phyloP scores from a whole-genome alignment of 23 red algal species.

The Chondrus crispus region DNA sequence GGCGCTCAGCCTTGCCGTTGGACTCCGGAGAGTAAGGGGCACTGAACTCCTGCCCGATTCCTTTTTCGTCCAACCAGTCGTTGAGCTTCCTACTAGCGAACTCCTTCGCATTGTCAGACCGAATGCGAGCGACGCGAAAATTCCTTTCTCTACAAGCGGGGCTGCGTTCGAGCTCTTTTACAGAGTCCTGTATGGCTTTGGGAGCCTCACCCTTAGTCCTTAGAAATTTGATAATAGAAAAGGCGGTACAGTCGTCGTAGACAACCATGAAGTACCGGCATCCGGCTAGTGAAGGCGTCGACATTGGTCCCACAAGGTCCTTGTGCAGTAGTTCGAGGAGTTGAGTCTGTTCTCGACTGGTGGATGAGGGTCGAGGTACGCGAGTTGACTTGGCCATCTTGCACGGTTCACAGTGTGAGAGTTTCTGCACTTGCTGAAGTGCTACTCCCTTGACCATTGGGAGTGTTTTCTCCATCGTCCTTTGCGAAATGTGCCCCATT shows the following conservation, averaged over 20 bases:
- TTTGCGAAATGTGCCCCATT: not conserved
- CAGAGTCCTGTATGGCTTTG: not conserved
- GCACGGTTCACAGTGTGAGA: not conserved
- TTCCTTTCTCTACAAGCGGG: not conserved
- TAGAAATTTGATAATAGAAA: not conserved
- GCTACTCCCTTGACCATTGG: not conserved
- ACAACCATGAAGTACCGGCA: not conserved
- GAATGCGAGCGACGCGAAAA: not conserved
- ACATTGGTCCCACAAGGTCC: not conserved
- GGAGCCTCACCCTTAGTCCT: not conserved
- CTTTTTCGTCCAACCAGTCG: not conserved
- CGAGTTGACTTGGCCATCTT: not conserved
- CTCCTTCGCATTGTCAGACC: constrained; percentile 8
- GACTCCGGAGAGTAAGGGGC: constrained; percentile 6
- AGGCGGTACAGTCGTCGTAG: not conserved
- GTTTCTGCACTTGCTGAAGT: not conserved
- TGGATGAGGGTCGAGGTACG: not conserved
- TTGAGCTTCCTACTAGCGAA: not conserved
- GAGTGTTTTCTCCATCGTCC: not conserved
- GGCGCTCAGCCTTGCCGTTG: not conserved
- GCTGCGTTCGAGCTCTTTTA: not conserved
- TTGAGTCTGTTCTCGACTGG: not conserved
- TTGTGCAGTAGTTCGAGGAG: not conserved
- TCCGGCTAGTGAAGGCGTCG: not conserved
- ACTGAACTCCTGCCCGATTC: not conserved